A percentile compares a stretch with the other conserved stretches of the same genome.
These are phyloP conservation scores for Chimonanthus praecox DNA, from an alignment of 164 flowering plant genomes.

Conservation along the genomic window DNA sequence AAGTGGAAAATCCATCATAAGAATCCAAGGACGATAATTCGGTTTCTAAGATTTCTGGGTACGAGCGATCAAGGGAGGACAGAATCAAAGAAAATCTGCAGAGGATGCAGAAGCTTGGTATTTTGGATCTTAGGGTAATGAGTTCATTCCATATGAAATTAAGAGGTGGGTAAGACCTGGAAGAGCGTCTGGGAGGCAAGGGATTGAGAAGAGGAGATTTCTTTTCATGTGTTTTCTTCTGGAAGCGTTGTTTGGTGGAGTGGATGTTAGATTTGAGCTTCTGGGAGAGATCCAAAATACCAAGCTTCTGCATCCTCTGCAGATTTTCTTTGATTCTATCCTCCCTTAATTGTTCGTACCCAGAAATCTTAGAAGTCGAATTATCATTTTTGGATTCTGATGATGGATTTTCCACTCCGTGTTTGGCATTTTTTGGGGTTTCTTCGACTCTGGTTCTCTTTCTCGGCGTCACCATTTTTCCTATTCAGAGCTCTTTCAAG, in stretches of 20 bases:
- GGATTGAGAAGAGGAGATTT: conserved; percentile 1
- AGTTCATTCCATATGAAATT: no score
- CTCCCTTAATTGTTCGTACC: conserved; percentile 57
- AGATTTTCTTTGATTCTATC: conserved; percentile 61
- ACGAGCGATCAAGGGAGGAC: conserved; percentile 55
- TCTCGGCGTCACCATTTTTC: conserved; percentile 25
- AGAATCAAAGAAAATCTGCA: conserved; percentile 37
- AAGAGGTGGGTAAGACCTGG: no score
- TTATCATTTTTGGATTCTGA: no score
- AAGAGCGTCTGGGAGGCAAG: no score
- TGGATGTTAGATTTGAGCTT: conserved; percentile 36
- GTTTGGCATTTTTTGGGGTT: conserved; percentile 9
- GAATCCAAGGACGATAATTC: conserved; percentile 1
- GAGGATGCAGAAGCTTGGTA: no score
- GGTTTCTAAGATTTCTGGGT: conserved; percentile 16
- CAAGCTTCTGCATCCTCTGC: conserved; percentile 64
- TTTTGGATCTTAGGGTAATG: no score
- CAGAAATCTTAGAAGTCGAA: no score
- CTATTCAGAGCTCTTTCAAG: not conserved
- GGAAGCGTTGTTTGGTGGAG: conserved; percentile 15
- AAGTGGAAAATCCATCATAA: conserved; percentile 7
- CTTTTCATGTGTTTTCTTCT: conserved; percentile 7
- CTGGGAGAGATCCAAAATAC: conserved; percentile 51
- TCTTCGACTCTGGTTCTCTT: conserved; percentile 20
- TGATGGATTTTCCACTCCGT: no score